Evolutionary conservation across 139 green algal species (phyloP).

Genomic region (Micractinium sp.): DNA sequence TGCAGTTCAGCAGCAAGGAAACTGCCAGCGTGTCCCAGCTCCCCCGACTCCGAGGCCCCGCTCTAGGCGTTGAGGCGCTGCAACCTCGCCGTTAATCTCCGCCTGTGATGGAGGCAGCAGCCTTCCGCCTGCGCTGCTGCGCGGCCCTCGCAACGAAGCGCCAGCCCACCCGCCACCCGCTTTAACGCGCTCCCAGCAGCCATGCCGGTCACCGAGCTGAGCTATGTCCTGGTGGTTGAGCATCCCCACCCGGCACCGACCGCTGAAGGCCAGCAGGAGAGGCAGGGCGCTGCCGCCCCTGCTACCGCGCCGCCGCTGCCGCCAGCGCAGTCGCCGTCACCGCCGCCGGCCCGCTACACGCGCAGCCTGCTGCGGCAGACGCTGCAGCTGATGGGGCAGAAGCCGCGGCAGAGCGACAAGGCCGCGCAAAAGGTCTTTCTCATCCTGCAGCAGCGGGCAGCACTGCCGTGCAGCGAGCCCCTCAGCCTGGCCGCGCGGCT

Average conservation of each 20-base stretch:
- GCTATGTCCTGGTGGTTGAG: not conserved
- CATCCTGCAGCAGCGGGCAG: constrained; percentile 45
- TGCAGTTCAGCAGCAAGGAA: no score
- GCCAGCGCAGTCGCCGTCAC: not conserved
- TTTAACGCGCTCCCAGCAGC: not conserved
- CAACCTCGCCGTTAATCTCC: no score
- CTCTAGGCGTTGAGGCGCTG: no score
- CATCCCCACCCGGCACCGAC: not conserved
- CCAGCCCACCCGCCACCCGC: not conserved
- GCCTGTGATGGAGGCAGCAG: no score
- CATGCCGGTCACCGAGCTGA: not conserved
- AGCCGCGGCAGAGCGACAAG: constrained; percentile 78
- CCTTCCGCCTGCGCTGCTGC: not conserved
- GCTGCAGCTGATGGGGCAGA: constrained; percentile 84
- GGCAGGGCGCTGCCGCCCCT: not conserved
- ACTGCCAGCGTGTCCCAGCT: not conserved
- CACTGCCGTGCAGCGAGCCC: constrained; percentile 16
- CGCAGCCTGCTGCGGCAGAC: constrained; percentile 63
- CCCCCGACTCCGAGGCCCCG: no score
- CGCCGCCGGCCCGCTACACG: constrained; percentile 67
- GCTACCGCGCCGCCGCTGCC: not conserved
- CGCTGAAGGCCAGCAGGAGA: not conserved
- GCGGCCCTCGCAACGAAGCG: not conserved
- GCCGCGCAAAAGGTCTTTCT: constrained; percentile 42
- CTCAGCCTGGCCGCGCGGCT: constrained; percentile 5